These are phyloP conservation scores for Cruciata laevipes DNA, from an alignment of 257 asterid species.

Conservation along the genomic window DNA sequence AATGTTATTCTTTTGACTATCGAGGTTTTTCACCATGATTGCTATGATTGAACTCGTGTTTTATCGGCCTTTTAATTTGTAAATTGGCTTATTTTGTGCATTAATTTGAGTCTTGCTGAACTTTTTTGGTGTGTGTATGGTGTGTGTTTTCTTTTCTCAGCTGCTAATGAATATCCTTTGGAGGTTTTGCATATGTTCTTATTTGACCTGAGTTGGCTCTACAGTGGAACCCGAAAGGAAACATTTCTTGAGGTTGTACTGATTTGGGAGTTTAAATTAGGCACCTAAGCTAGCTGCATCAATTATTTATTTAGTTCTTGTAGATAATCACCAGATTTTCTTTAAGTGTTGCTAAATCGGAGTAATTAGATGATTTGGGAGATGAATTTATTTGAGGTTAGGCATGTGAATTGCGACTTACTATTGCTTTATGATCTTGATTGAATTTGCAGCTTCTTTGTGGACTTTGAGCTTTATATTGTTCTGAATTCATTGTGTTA, in stretches of 20 bases:
- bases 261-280: neutral
- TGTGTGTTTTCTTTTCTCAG: neutral
- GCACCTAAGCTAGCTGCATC: neutral
- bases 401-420: neutral
- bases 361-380: too few relatives aligned
- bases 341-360: neutral
- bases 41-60: slow-evolving; percentile 26
- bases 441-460: neutral
- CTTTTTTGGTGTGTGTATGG: neutral
- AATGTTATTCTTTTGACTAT: slow-evolving; percentile 18
- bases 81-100: slow-evolving; percentile 30
- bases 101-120: slow-evolving; percentile 16
- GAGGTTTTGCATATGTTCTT: neutral
- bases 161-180: neutral
- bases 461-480: neutral
- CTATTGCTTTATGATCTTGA: neutral
- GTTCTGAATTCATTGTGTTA: neutral
- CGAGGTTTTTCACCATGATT: slow-evolving; percentile 26
- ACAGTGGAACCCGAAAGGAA: too few relatives aligned
- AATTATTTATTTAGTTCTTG: too few relatives aligned
- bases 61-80: slow-evolving; percentile 27
- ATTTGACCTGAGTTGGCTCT: too few relatives aligned
- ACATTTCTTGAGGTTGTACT: neutral
- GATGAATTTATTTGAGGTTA: neutral
- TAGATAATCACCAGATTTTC: neutral